Evolutionary conservation across 441 rosid species (phyloP).

Genomic region (Caryocar brasiliense): DNA sequence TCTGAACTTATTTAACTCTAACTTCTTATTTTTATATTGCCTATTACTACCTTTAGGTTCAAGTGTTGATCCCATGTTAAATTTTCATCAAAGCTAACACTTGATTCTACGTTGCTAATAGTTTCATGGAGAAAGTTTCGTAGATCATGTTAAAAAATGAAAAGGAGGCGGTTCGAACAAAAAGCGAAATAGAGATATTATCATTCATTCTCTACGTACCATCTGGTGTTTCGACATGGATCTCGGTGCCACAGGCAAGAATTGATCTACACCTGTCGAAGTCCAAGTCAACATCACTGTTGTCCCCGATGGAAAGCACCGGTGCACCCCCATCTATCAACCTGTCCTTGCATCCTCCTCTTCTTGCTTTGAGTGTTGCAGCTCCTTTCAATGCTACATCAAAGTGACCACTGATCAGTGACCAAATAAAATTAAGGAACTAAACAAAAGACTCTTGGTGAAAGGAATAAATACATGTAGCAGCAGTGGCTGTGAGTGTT

Average conservation of each 20-base stretch:
- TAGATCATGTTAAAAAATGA: neutral
- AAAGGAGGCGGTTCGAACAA: neutral
- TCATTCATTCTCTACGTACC: constrained; percentile 51
- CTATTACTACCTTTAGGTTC: too few species aligned
- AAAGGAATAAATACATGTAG: constrained; percentile 45
- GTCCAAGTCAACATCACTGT: constrained; percentile 33
- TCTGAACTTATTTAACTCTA: too few species aligned
- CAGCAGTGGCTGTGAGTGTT: constrained; percentile 84
- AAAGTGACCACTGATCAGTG: too few species aligned
- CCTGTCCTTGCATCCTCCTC: constrained; percentile 56
- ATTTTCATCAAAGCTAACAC: too few species aligned
- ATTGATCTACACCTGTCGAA: constrained; percentile 44
- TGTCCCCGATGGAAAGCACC: constrained; percentile 56
- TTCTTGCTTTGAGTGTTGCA: constrained; percentile 69
- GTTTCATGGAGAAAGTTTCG: too few species aligned
- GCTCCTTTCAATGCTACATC: constrained; percentile 71
- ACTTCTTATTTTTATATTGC: too few species aligned
- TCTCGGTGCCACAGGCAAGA: constrained; percentile 59
- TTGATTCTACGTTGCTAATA: too few species aligned
- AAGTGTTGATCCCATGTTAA: too few species aligned
- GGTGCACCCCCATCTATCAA: constrained; percentile 46
- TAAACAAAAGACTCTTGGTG: neutral
- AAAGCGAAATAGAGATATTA: too few species aligned
- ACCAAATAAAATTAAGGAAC: neutral
- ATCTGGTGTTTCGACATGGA: constrained; percentile 65